Evolutionary conservation across 176 grass and related monocot genomes (phyloP), one percentile per base, ranked within the genome.

Genomic region (Ananas comosus): DNA sequence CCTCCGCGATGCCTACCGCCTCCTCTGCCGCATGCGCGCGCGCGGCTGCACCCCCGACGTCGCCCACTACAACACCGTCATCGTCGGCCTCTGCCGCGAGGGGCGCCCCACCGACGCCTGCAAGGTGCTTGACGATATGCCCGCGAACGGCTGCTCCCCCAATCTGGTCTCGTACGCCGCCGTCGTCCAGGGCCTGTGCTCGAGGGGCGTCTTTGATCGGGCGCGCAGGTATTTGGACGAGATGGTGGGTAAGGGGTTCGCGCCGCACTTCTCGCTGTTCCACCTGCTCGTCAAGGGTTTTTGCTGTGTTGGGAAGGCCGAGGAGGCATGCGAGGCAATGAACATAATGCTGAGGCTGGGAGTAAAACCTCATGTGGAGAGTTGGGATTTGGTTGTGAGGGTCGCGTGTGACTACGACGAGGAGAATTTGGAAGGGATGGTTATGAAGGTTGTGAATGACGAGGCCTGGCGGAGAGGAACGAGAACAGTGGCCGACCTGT

Each of bases 121-220:
- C 79, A 91, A 89, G 88, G 74, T 96, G 77, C 22, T 96, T 13
- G 76, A 79, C 33, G 92, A 91, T 83, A 96, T 96, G 88, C 18
- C n/a, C 2, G 81, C 82, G 12, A 78, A 64, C 29, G 78, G 81
- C 10, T 88, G 86, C 11, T 9, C 53, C 16, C 86, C 93, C 0
- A 92, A 96, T 81, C 75, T 64, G 12, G 81, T 71, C 11, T 87
- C 88, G 0, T 96, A 91, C 70, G 64, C 79, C 16, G 70, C 86
- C 6, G 63, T 87, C 53, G 81, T 96, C 13, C 90, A 85, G 63
- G 88, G 93, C 50, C 51, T 96, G 51, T 90, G 86, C 1, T 53
- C 76, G 5, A 78, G 71, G 13, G 88, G 86, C 12, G 51, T 80
- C 52, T 87, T 87, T 21, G 74, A 67, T 11, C 85, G 82, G 71